phyloP scores from a whole-genome alignment of 352 stramenopile species.

The Pythium vanterpoolii region DNA sequence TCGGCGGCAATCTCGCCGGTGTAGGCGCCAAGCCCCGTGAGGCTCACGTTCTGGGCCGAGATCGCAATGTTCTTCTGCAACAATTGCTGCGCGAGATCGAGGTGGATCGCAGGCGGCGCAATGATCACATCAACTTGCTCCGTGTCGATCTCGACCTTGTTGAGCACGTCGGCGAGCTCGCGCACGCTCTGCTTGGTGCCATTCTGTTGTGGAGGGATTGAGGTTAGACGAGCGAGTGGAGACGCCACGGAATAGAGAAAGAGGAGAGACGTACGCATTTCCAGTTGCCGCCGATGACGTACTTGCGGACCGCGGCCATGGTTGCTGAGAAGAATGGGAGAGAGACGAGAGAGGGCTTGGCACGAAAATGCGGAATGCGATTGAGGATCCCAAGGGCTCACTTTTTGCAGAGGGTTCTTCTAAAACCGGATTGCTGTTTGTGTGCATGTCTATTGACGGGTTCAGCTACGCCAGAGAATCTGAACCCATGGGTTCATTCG shows the following conservation, averaged over 20 bases:
- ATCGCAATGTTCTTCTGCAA: constrained; percentile 63
- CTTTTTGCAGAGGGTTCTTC: background rate
- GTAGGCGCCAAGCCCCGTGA: constrained; percentile 87
- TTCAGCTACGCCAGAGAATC: background rate
- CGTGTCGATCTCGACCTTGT: constrained; percentile 62
- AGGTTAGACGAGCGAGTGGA: too few relatives aligned
- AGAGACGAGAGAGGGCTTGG: background rate
- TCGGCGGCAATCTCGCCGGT: constrained; percentile 88
- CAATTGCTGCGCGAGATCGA: constrained; percentile 38
- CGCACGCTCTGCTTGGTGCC: constrained; percentile 82
- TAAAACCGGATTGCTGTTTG: constrained; percentile 19
- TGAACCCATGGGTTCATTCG: constrained; percentile 3
- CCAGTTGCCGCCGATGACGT: constrained; percentile 92
- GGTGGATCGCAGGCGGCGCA: constrained; percentile 58
- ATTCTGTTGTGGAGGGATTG: too few relatives aligned
- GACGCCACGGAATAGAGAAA: too few relatives aligned
- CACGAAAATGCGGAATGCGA: constrained; percentile 22
- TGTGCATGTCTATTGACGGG: background rate
- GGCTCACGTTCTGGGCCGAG: constrained; percentile 63
- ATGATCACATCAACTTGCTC: constrained; percentile 72
- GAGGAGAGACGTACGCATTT: constrained; percentile 59
- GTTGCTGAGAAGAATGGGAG: constrained; percentile 4
- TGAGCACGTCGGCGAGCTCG: constrained; percentile 80
- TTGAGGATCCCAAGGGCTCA: background rate
- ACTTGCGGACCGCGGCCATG: constrained; percentile 37